Conservation (phyloP, 805 yeast genomes). For the Teunomyces atbi region DNA sequence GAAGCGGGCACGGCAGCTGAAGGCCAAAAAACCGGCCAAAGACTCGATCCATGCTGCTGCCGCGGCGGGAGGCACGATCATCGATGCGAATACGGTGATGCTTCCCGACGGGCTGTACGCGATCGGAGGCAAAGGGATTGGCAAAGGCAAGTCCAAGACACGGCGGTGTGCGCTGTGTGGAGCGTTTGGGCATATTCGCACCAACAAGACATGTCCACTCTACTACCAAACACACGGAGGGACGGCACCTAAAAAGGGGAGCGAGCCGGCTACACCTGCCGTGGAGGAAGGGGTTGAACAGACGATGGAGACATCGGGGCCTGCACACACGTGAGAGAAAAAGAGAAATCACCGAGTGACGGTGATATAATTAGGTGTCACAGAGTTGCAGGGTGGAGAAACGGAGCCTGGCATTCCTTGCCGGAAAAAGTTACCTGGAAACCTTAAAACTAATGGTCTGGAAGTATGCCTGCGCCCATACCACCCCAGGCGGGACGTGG, state of each 20-base stretch:
- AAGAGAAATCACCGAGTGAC: too few relatives aligned
- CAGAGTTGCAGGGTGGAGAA: too few relatives aligned
- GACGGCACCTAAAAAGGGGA: neutral
- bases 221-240: conserved; percentile 45
- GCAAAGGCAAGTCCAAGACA: conserved; percentile 68
- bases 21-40: conserved; percentile 30
- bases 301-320: neutral
- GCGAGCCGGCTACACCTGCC: conserved; percentile 12
- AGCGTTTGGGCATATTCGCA: conserved; percentile 89
- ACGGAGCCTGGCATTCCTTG: too few relatives aligned
- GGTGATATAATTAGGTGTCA: too few relatives aligned
- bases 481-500: too few relatives aligned
- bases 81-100: conserved; percentile 43
- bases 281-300: conserved; percentile 11
- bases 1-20: conserved; percentile 50
- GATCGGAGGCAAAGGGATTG: conserved; percentile 64
- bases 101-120: conserved; percentile 45
- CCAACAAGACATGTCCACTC: conserved; percentile 87
- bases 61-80: conserved; percentile 42
- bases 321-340: neutral
- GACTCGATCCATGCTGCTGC: conserved; percentile 40
- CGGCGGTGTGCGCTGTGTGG: conserved; percentile 95
- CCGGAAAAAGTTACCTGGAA: too few relatives aligned
- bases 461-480: too few relatives aligned
- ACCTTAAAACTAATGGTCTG: too few relatives aligned